Base-by-base conservation (phyloP, 2,329 filamentous ascomycete genomes). In the Alternaria panax region DNA sequence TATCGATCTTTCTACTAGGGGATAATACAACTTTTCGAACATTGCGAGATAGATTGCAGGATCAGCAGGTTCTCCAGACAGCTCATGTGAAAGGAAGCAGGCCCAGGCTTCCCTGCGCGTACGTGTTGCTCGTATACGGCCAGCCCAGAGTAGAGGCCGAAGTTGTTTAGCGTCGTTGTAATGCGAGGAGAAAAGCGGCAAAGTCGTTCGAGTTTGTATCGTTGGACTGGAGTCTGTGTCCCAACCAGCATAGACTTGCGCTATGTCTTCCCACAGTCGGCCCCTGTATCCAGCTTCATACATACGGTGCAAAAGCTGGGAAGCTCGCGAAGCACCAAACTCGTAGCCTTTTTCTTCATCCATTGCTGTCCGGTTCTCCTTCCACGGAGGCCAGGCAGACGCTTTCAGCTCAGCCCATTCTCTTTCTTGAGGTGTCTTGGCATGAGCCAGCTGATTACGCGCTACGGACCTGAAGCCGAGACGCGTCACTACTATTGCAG, bases 31-130 rank as follows among this genome's bases (percentile, higher is more conserved):
- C 64, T 87, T 88, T 59, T 83, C 80, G 25, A 86, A 82, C 80
- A 89, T 87, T 34, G 84, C 85, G 52, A 82, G 75, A 60, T 86
- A 87, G 2, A 87, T 79, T 25, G 76, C 72, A 28, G 76, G 63
- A 53, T 76, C 74, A n/a, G 75, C 68, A 9, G 71, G 72, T 34
- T 77, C 65, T 8, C 71, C 73, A 14, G 78, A 75, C 22, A 82
- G 78, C 69, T 86, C 81, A 60, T 83, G 87, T 5, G 85, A 82
- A 41, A 87, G 73, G 70, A 88, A 90, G 62, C 85, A 87, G 22
- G 87, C 86, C 87, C 87, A 90, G 6, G 87, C 87, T 76, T 90
- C 87, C 60, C 86, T 82, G 46, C 85, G 75, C 4, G 87, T 89
- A 34, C 87, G 80, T 11, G 87, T 90, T 22, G 85, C 81, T 45